A percentile compares a stretch with the other conserved stretches of the same genome.
Evolutionary conservation across 768 basidiomycete species (phyloP).

Genomic region (Sistotremastrum niveocremeum): DNA sequence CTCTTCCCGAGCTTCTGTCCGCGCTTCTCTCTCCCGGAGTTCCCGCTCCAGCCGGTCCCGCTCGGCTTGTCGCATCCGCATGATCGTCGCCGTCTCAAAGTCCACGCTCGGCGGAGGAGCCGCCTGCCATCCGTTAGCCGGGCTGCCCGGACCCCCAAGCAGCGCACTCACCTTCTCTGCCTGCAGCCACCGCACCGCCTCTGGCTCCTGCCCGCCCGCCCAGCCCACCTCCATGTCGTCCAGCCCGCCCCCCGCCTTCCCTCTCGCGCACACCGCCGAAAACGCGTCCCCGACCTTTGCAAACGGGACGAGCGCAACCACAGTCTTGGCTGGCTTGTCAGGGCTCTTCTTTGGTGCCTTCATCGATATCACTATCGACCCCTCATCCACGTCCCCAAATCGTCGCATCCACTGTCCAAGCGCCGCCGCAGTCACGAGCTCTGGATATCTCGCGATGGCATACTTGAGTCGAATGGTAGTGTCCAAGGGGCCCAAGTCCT

Average conservation of each 20-base stretch:
- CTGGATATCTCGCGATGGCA: constrained; percentile 39
- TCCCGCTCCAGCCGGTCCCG: constrained; percentile 49
- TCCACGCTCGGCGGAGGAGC: constrained; percentile 22
- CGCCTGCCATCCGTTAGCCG: constrained; percentile 4
- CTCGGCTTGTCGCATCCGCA: constrained; percentile 74
- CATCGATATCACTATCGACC: constrained; percentile 54
- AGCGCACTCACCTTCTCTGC: constrained; percentile 45
- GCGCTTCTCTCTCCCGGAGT: constrained; percentile 27
- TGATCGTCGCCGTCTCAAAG: constrained; percentile 67
- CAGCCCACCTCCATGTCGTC: constrained; percentile 56
- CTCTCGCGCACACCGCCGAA: constrained; percentile 54
- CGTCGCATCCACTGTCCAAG: constrained; percentile 38
- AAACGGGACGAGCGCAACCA: constrained; percentile 64
- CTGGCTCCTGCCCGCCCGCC: constrained; percentile 65
- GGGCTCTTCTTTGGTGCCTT: constrained; percentile 44
- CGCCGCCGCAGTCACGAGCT: constrained; percentile 35
- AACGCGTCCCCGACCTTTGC: constrained; percentile 65
- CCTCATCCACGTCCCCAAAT: constrained; percentile 51
- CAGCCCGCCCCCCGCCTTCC: constrained; percentile 35
- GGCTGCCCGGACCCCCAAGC: not conserved
- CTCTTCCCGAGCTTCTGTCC: not conserved
- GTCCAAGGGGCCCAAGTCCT: constrained; percentile 46
- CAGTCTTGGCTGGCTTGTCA: constrained; percentile 47
- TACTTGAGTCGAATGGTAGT: constrained; percentile 70
- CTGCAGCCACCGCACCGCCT: constrained; percentile 58